Evolutionary conservation across 2,329 filamentous ascomycete genomes (phyloP), one percentile per base, ranked within the genome.

Genomic region (Diaporthe humulicola): DNA sequence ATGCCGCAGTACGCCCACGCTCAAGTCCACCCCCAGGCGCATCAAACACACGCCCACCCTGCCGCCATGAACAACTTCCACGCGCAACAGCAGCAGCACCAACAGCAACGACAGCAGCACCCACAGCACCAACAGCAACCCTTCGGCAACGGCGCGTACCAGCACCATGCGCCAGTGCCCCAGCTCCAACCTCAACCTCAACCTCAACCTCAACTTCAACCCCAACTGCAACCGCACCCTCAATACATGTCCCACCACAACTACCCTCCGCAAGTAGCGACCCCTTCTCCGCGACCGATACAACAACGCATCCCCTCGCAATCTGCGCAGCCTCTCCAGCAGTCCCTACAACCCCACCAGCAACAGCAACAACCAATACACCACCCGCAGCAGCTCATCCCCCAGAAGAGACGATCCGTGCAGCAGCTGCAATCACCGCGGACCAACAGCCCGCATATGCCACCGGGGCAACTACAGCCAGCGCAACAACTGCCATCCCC

Each of bases 211-310:
- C 80, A 80, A 9, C 7, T 33, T 28, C 60, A 40, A 64, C 48
- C 73, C 22, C 52, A 69, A n/a, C 25, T 61, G 22, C 73, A 60
- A 61, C 42, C 60, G 14, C 38, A 36, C 7, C 22, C 56, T 38
- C 72, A 74, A 57, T 76, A 72, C 61, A 72, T 76, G 14, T 36
- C 60, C 70, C 73, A 84, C 70, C 80, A 85, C 28, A 81, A 83
- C 52, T 83, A 83, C 28, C 79, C 84, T 25, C 84, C 84, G 54
- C 80, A 82, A 45, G 79, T 80, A 78, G 70, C 79, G 79, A 60
- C 75, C 52, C 57, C 75, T 73, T 38, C 74, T 73, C 45, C 75
- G 48, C 64, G 74, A 73, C 61, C 48, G 61, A 73, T 73, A 10
- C 77, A 76, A n/a, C 77, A 75, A n/a, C 78, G 78, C 69, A 76